Conservation (phyloP, 805 yeast species). For the Starmera pachycereana region DNA sequence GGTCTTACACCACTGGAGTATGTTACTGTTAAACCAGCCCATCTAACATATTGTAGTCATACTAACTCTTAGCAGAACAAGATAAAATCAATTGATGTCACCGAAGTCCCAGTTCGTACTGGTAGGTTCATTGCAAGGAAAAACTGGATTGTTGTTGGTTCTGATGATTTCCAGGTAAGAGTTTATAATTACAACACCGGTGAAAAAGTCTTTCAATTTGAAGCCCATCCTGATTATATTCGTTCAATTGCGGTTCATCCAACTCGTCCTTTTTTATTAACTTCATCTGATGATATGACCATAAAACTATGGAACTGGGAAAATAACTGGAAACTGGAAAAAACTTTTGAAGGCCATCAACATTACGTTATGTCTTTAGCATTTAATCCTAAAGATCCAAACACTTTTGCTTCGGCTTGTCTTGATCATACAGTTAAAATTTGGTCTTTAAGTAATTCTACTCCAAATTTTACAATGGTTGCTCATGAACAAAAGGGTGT, state of each 20-base stretch:
- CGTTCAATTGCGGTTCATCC: slow-evolving; percentile 94
- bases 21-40: neutral
- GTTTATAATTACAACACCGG: slow-evolving; percentile 94
- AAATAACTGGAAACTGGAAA: slow-evolving; percentile 80
- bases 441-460: slow-evolving; percentile 85
- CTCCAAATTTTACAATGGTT: slow-evolving; percentile 82
- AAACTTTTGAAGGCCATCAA: slow-evolving; percentile 88
- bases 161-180: slow-evolving; percentile 91
- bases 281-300: slow-evolving; percentile 87
- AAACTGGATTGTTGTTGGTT: slow-evolving; percentile 94
- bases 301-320: slow-evolving; percentile 98
- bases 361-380: slow-evolving; percentile 93
- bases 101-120: slow-evolving; percentile 94
- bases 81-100: slow-evolving; percentile 85
- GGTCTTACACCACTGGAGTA: slow-evolving; percentile 80
- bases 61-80: slow-evolving; percentile 27
- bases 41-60: neutral
- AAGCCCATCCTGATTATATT: slow-evolving; percentile 96
- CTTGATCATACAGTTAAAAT: slow-evolving; percentile 93
- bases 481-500: slow-evolving; percentile 94
- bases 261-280: slow-evolving; percentile 75
- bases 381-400: slow-evolving; percentile 95
- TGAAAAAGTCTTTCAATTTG: slow-evolving; percentile 89
- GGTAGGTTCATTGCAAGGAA: slow-evolving; percentile 93
- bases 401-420: slow-evolving; percentile 95